Percentiles rank a stretch among this genome's conserved stretches.
phyloP scores from a whole-genome alignment of 805 yeast genomes.

The Jamesozyma piceae region DNA sequence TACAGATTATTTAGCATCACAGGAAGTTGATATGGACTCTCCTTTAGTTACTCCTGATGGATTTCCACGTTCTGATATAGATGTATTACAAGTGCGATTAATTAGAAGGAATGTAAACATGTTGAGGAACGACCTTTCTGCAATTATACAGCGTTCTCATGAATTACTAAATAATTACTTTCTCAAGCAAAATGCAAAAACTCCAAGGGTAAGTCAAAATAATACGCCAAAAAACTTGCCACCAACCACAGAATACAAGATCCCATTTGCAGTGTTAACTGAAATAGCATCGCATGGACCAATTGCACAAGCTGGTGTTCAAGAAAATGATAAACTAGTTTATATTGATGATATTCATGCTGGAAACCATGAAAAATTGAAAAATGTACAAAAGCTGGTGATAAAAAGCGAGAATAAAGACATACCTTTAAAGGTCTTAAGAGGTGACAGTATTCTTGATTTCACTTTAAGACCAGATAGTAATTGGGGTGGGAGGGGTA shows the following conservation, averaged over 20 bases:
- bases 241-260: conserved; percentile 6
- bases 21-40: conserved; percentile 53
- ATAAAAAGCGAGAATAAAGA: conserved; percentile 29
- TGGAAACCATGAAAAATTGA: conserved; percentile 44
- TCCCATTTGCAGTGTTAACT: conserved; percentile 50
- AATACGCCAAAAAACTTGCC: not conserved
- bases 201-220: not conserved
- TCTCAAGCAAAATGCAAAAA: conserved; percentile 5
- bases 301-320: conserved; percentile 46
- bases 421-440: conserved; percentile 20
- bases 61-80: conserved; percentile 76
- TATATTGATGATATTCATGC: conserved; percentile 47
- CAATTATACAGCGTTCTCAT: conserved; percentile 40
- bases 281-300: conserved; percentile 49
- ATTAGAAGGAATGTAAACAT: conserved; percentile 56
- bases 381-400: conserved; percentile 38
- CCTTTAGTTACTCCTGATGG: conserved; percentile 64
- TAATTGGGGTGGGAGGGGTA: conserved; percentile 57
- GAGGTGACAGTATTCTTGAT: conserved; percentile 28
- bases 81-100: conserved; percentile 59
- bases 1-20: conserved; percentile 36
- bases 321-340: conserved; percentile 44
- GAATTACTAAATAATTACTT: conserved; percentile 39
- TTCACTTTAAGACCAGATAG: conserved; percentile 38
- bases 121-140: conserved; percentile 58